Conservation (phyloP, 768 basidiomycete species). For the Mycena metata region DNA sequence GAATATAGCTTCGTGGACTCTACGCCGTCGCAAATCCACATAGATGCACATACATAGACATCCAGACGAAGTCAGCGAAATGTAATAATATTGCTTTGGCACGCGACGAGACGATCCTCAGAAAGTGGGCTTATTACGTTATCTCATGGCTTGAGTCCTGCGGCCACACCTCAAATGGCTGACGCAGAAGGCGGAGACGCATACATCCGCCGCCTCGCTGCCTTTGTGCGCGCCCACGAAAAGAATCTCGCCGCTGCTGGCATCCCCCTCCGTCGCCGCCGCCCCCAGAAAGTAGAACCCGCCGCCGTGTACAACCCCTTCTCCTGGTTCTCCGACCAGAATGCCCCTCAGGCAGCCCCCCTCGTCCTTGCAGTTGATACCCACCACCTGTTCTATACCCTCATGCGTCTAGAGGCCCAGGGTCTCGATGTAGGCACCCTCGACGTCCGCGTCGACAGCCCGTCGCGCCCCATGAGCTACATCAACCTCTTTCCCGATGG, state of each 20-base stretch:
- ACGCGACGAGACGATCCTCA: too few species aligned
- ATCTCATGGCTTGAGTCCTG: background rate
- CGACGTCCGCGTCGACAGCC: slow-evolving; percentile 80
- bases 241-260: slow-evolving; percentile 77
- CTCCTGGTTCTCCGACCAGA: slow-evolving; percentile 66
- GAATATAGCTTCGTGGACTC: too few species aligned
- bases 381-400: slow-evolving; percentile 89
- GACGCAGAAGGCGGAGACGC: slow-evolving; percentile 77
- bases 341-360: slow-evolving; percentile 54
- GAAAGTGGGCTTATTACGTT: background rate
- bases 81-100: too few species aligned
- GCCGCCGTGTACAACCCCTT: slow-evolving; percentile 67
- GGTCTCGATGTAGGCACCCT: slow-evolving; percentile 84
- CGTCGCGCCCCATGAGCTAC: slow-evolving; percentile 84
- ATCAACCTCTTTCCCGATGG: slow-evolving; percentile 66
- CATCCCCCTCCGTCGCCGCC: slow-evolving; percentile 62
- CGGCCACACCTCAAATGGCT: slow-evolving; percentile 36
- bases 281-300: slow-evolving; percentile 50
- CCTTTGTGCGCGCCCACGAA: slow-evolving; percentile 82
- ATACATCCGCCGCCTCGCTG: slow-evolving; percentile 77
- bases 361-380: slow-evolving; percentile 78
- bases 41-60: too few species aligned
- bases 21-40: too few species aligned
- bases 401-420: slow-evolving; percentile 88
- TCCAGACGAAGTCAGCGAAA: too few species aligned